phyloP scores from a whole-genome alignment of 352 stramenopile species.

The Albugo laibachii region DNA sequence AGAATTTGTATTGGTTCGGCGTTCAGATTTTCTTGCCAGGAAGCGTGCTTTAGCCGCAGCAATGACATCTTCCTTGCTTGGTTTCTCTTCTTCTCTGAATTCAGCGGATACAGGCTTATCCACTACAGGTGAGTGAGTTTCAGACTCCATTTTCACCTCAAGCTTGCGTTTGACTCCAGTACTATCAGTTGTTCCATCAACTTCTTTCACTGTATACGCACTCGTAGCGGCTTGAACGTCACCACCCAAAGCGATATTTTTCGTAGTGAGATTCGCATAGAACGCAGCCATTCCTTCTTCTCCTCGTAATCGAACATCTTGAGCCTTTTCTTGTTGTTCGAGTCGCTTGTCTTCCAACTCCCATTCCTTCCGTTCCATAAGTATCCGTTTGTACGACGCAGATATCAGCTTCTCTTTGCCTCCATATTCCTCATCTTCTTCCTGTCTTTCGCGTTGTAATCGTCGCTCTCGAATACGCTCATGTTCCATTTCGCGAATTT shows the following conservation, averaged over 20 bases:
- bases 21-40: slow-evolving; percentile 60
- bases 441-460: slow-evolving; percentile 65
- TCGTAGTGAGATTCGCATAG: slow-evolving; percentile 81
- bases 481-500: slow-evolving; percentile 77
- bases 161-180: not conserved
- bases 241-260: slow-evolving; percentile 84
- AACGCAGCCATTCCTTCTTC: slow-evolving; percentile 69
- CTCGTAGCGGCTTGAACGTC: slow-evolving; percentile 32
- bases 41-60: slow-evolving; percentile 59
- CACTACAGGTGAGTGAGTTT: not conserved
- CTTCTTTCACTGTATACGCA: slow-evolving; percentile 48
- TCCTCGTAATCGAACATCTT: slow-evolving; percentile 59
- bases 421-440: slow-evolving; percentile 59
- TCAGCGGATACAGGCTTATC: not conserved
- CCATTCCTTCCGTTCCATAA: slow-evolving; percentile 81
- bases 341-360: slow-evolving; percentile 56
- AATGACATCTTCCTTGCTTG: slow-evolving; percentile 57
- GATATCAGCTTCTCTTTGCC: slow-evolving; percentile 85
- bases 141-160: not conserved
- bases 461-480: slow-evolving; percentile 75
- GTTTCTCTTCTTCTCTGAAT: slow-evolving; percentile 4
- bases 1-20: no score
- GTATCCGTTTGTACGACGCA: slow-evolving; percentile 80
- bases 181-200: slow-evolving; percentile 1
- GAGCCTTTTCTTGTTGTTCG: slow-evolving; percentile 32